Percentiles rank a stretch among this genome's conserved stretches.
phyloP scores from a whole-genome alignment of 768 basidiomycete genomes.

The Kwoniella bestiolae region DNA sequence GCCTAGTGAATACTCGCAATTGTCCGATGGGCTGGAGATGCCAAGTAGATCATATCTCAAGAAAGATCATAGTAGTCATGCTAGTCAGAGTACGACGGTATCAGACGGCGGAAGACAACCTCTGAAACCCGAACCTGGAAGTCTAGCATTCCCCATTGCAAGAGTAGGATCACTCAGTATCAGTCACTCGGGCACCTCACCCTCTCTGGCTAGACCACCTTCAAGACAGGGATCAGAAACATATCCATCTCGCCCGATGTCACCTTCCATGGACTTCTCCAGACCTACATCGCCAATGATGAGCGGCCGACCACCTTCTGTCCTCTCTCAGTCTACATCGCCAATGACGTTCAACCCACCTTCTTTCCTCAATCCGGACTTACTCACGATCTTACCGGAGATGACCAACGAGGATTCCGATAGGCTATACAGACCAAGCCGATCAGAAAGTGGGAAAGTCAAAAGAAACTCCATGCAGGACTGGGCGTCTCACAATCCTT shows the following conservation, averaged over 20 bases:
- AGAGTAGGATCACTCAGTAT: conserved; percentile 11
- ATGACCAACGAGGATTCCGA: conserved; percentile 43
- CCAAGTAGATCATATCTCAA: conserved; percentile 43
- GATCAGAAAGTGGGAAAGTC: conserved; percentile 25
- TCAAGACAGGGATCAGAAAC: conserved; percentile 3
- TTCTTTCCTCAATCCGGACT: conserved; percentile 46
- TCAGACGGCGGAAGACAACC: not conserved
- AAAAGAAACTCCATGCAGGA: conserved; percentile 17
- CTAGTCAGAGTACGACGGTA: conserved; percentile 7
- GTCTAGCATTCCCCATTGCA: conserved; percentile 20
- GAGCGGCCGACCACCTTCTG: not conserved
- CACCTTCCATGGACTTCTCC: conserved; percentile 12
- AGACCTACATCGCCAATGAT: conserved; percentile 32
- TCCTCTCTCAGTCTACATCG: not conserved
- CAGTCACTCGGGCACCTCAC: not conserved
- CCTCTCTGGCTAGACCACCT: not conserved
- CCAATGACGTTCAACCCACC: conserved; percentile 36
- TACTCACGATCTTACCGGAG: conserved; percentile 52
- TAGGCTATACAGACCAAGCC: conserved; percentile 18
- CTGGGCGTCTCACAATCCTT: conserved; percentile 13
- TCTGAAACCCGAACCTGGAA: not conserved
- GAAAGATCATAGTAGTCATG: conserved; percentile 15
- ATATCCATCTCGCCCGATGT: conserved; percentile 19
- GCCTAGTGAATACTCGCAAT: conserved; percentile 43
- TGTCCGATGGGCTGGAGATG: conserved; percentile 31